Conservation (phyloP, 192 early-diverging fungal species). For the Nowakowskiella sp. region DNA sequence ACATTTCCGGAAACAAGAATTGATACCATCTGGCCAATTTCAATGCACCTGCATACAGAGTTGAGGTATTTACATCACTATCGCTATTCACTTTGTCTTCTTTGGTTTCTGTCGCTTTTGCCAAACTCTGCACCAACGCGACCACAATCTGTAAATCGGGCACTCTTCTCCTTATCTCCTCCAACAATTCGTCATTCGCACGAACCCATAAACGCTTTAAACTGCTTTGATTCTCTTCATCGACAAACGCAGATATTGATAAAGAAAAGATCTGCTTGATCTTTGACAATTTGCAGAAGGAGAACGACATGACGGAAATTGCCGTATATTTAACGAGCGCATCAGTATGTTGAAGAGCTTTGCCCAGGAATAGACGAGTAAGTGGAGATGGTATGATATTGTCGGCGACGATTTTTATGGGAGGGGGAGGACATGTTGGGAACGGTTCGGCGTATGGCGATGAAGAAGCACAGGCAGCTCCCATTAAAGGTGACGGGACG, state of each 20-base stretch:
- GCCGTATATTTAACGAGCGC: conserved; percentile 56
- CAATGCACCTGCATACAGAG: conserved; percentile 47
- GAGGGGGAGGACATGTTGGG: conserved; percentile 46
- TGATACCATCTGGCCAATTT: conserved; percentile 61
- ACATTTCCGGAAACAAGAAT: conserved; percentile 49
- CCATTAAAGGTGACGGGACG: conserved; percentile 36
- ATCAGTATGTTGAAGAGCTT: conserved; percentile 58
- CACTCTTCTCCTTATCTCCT: conserved; percentile 55
- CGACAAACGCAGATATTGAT: background rate
- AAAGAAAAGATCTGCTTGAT: conserved; percentile 3
- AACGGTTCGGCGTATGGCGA: conserved; percentile 27
- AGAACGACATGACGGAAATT: conserved; percentile 42
- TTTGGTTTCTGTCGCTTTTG: background rate
- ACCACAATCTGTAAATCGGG: conserved; percentile 67
- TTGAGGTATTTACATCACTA: conserved; percentile 16
- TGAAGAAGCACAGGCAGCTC: conserved; percentile 30
- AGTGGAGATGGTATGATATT: conserved; percentile 60
- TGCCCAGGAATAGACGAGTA: conserved; percentile 40
- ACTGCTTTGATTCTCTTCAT: conserved; percentile 1
- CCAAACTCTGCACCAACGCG: conserved; percentile 33
- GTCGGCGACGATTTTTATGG: conserved; percentile 46
- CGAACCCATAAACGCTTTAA: conserved; percentile 19
- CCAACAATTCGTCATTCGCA: conserved; percentile 22
- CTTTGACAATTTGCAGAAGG: conserved; percentile 50
- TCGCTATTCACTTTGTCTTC: background rate